Evolutionary conservation across 257 asterid species (phyloP), one percentile per base, ranked within the genome.

Genomic region (Solanum etuberosum): DNA sequence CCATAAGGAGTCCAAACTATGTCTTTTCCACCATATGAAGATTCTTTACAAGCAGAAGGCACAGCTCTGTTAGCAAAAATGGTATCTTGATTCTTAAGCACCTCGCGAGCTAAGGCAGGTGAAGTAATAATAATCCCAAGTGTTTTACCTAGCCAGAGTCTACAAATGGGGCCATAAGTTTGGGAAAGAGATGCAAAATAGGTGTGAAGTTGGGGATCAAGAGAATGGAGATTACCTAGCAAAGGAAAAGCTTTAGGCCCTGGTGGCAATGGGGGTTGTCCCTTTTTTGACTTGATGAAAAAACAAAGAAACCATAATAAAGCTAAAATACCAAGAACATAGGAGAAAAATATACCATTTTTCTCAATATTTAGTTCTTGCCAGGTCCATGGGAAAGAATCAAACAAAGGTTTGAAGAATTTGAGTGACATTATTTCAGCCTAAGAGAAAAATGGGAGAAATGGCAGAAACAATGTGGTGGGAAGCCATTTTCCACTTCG

Each of bases 1-100:
- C 98, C 98, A 68, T 94, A 91, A 2, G 96, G 95, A 4, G 77
- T 92, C 97, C 97, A 95, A 2, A 88, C 95, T 4, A 95, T 94
- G 90, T 95, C 95, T 0, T 12, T 6, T 48, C 98, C 98, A 23
- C 98, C 98, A 78, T 94, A 95, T 0, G 94, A 15, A 0, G 93
- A 92, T 83, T 90, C 95, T n/a, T 27, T 81, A 8, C 91, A 96
- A 0, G 96, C 98, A 73, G 85, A 94, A 5, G 97, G 98, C 5
- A 93, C 92, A 51, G 93, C 98, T 1, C 98, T 94, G 87, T 94
- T 95, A 76, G 98, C 97, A 34, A 95, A 95, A 5, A 87, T 88
- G 68, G 90, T 83, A 87, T 94, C 98, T 11, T 93, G 95, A 27
- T 93, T 95, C 70, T 91, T 94, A 6, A 95, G 95, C 11, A 95